These are phyloP conservation scores for Pisolithus microcarpus DNA, from an alignment of 768 basidiomycete species.

Conservation along the genomic window DNA sequence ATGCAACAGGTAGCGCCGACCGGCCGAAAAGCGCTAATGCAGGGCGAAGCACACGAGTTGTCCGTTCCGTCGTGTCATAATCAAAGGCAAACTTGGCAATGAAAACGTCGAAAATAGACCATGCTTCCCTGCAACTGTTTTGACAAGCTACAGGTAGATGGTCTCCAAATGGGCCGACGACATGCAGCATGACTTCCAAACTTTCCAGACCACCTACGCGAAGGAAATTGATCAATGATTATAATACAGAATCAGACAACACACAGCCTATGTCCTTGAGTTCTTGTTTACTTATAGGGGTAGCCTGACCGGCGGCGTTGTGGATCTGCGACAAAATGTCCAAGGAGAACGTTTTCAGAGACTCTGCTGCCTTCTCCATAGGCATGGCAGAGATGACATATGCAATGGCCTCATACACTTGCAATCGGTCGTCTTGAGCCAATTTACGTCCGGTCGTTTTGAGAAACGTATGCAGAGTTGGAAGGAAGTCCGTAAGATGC, in stretches of 20 bases:
- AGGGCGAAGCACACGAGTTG: constrained; percentile 76
- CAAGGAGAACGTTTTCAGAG: constrained; percentile 77
- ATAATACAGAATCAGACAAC: constrained; percentile 18
- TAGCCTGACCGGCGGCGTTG: constrained; percentile 45
- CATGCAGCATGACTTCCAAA: constrained; percentile 83
- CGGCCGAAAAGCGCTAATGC: constrained; percentile 77
- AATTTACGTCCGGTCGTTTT: constrained; percentile 72
- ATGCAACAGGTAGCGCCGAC: constrained; percentile 57
- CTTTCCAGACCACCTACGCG: constrained; percentile 78
- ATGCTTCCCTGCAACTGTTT: constrained; percentile 71
- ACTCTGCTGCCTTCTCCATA: constrained; percentile 78
- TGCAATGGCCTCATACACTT: constrained; percentile 94
- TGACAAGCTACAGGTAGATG: constrained; percentile 76
- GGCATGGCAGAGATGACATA: constrained; percentile 94
- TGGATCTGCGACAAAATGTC: constrained; percentile 81
- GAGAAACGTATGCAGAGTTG: constrained; percentile 86
- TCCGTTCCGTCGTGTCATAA: constrained; percentile 73
- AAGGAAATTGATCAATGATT: constrained; percentile 7
- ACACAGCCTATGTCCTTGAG: constrained; percentile 60
- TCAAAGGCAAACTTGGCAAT: constrained; percentile 71
- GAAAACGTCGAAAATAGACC: constrained; percentile 77
- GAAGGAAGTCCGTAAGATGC: constrained; percentile 89
- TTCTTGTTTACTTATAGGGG: constrained; percentile 60
- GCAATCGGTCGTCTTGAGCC: constrained; percentile 77
- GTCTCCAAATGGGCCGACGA: constrained; percentile 77